These are phyloP conservation scores for Epipyxis sp. DNA, from an alignment of 108 stramenopile species.

Conservation along the genomic window DNA sequence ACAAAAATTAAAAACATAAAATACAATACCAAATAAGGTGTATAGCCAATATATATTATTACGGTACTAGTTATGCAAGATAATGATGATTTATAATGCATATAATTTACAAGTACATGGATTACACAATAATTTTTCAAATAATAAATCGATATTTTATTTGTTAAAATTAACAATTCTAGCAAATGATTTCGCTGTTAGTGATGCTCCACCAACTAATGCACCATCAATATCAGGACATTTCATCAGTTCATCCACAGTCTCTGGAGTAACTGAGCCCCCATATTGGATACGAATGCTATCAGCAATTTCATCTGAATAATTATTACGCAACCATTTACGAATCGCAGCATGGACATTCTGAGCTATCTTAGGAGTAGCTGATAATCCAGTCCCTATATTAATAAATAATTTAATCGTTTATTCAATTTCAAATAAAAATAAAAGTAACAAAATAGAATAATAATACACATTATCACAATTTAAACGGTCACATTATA, in stretches of 20 bases:
- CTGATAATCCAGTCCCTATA: slow-evolving; percentile 48
- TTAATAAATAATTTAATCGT: no score
- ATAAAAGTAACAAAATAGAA: no score
- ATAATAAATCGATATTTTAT: background rate
- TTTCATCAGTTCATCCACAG: slow-evolving; percentile 83
- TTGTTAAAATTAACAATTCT: slow-evolving; percentile 80
- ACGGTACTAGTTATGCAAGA: no score
- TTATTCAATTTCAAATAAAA: no score
- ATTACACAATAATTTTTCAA: no score
- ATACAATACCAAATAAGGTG: no score
- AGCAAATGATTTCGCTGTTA: slow-evolving; percentile 75
- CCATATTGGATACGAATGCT: slow-evolving; percentile 80
- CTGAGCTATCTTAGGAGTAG: slow-evolving; percentile 69
- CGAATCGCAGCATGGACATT: slow-evolving; percentile 75
- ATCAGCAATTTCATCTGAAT: slow-evolving; percentile 70
- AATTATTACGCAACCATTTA: slow-evolving; percentile 67
- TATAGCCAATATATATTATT: no score
- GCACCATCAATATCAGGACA: slow-evolving; percentile 91
- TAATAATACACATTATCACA: no score
- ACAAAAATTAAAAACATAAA: no score
- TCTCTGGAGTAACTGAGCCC: slow-evolving; percentile 83
- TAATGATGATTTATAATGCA: no score
- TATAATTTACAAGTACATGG: no score
- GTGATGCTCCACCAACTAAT: slow-evolving; percentile 91
- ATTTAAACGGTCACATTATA: no score